These are phyloP conservation scores for Diutina ranongensis DNA, from an alignment of 1,139 yeast species.

Conservation along the genomic window DNA sequence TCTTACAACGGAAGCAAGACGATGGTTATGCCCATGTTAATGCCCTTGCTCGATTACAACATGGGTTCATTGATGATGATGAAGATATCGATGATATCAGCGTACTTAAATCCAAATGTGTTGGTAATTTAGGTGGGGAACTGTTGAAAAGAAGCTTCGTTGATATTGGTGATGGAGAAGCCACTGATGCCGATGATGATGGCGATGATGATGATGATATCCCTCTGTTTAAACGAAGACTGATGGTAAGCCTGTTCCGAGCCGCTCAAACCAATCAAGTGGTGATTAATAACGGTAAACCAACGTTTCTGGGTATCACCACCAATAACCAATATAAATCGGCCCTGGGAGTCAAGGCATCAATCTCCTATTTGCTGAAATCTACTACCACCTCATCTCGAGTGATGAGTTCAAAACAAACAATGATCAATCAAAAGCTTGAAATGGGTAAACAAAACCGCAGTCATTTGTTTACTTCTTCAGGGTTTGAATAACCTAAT, in stretches of 20 bases:
- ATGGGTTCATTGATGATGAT: slow-evolving; percentile 20
- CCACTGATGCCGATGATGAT: slow-evolving; percentile 14
- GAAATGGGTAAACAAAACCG: not conserved
- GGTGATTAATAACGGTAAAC: slow-evolving; percentile 16
- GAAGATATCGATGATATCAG: slow-evolving; percentile 34
- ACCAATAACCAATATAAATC: slow-evolving; percentile 44
- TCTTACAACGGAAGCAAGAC: slow-evolving; percentile 23
- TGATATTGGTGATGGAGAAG: slow-evolving; percentile 9
- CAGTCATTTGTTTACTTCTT: not conserved
- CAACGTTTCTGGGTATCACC: slow-evolving; percentile 40
- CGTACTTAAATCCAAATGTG: slow-evolving; percentile 35
- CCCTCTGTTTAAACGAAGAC: slow-evolving; percentile 34
- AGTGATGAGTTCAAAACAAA: not conserved
- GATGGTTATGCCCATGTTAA: slow-evolving; percentile 21
- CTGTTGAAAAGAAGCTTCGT: slow-evolving; percentile 10
- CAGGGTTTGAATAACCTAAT: not conserved
- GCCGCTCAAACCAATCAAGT: slow-evolving; percentile 24
- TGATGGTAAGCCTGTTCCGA: slow-evolving; percentile 37
- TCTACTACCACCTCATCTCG: not conserved
- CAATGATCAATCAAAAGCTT: not conserved
- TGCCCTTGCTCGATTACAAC: slow-evolving; percentile 23
- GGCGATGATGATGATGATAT: slow-evolving; percentile 28
- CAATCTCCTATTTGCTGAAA: slow-evolving; percentile 44
- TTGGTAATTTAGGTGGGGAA: slow-evolving; percentile 21
- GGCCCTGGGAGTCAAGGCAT: slow-evolving; percentile 47